phyloP scores from a whole-genome alignment of 129 eudicot species.

The Dittrichia graveolens region DNA sequence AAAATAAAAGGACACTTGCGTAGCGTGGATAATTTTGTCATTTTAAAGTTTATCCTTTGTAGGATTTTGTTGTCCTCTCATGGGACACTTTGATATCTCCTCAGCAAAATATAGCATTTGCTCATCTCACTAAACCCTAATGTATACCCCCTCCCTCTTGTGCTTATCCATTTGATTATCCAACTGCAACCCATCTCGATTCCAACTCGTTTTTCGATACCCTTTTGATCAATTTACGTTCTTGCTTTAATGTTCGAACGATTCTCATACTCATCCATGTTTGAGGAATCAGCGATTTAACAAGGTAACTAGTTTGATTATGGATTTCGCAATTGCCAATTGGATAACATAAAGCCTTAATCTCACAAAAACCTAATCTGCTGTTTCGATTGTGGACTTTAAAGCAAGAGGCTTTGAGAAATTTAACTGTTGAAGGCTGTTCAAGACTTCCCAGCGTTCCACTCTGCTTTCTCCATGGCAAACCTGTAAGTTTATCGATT shows the following conservation, averaged over 20 bases:
- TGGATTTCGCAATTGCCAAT: background rate
- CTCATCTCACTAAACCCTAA: conserved; percentile 49
- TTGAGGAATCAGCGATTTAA: conserved; percentile 27
- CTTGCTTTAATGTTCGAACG: conserved; percentile 35
- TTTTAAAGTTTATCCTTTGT: conserved; percentile 26
- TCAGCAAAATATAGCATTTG: conserved; percentile 32
- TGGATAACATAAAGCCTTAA: too few species aligned
- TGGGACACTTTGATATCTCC: conserved; percentile 47
- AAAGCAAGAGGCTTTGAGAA: too few species aligned
- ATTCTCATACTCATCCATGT: conserved; percentile 33
- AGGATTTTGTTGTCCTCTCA: conserved; percentile 32
- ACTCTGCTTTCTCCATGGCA: too few species aligned
- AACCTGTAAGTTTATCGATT: too few species aligned
- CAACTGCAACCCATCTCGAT: conserved; percentile 31
- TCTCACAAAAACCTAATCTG: too few species aligned
- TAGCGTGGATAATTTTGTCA: conserved; percentile 44
- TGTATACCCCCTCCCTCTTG: conserved; percentile 25
- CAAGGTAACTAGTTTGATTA: conserved; percentile 28
- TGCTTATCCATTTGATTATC: conserved; percentile 27
- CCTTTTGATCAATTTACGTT: conserved; percentile 36
- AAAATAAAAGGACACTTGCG: conserved; percentile 22
- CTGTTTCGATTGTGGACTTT: too few species aligned
- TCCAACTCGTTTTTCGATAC: background rate
- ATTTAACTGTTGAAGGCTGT: too few species aligned
- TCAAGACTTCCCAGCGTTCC: too few species aligned